Percentiles rank a stretch among this genome's conserved stretches.
Conservation (phyloP, 2,329 filamentous ascomycete species). For the Aureobasidium uvarum region DNA sequence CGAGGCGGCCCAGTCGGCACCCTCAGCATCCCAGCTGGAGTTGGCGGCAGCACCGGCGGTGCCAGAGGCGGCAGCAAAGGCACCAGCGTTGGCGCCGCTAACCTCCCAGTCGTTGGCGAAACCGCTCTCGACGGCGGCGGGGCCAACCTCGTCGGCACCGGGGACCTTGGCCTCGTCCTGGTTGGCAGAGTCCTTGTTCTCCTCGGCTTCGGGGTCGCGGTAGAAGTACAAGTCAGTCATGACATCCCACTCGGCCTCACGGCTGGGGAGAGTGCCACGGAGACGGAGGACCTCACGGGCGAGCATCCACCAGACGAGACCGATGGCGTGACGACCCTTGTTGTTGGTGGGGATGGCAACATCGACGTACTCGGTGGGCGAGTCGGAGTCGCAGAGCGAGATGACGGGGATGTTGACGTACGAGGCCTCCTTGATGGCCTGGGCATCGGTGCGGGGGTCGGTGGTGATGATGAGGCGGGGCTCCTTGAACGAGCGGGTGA, state of each 20-base stretch:
- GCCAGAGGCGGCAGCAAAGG: slow-evolving; percentile 62
- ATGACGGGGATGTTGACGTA: slow-evolving; percentile 99
- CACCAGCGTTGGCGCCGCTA: slow-evolving; percentile 61
- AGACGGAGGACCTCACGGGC: slow-evolving; percentile 99
- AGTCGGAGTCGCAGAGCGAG: slow-evolving; percentile 98
- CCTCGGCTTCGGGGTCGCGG: slow-evolving; percentile 99
- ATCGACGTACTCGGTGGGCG: slow-evolving; percentile 98
- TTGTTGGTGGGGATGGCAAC: slow-evolving; percentile 99
- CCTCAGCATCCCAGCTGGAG: slow-evolving; percentile 64
- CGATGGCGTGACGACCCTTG: slow-evolving; percentile 99
- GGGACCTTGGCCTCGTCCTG: slow-evolving; percentile 83
- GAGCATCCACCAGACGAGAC: slow-evolving; percentile 99
- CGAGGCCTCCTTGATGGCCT: slow-evolving; percentile 99
- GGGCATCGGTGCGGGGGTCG: slow-evolving; percentile 98
- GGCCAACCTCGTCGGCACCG: slow-evolving; percentile 78
- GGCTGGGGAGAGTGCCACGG: slow-evolving; percentile 91
- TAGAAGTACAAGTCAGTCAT: slow-evolving; percentile 99
- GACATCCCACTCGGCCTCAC: slow-evolving; percentile 97
- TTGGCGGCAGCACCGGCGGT: slow-evolving; percentile 59
- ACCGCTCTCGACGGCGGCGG: slow-evolving; percentile 73
- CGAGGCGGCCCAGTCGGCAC: slow-evolving; percentile 67
- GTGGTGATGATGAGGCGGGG: slow-evolving; percentile 99
- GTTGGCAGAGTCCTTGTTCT: slow-evolving; percentile 86
- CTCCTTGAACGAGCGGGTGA: slow-evolving; percentile 99
- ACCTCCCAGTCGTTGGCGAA: slow-evolving; percentile 88